A percentile compares a stretch with the other conserved stretches of the same genome.
phyloP scores from a whole-genome alignment of 139 green algal species.

The Chlamydomonas sp. region DNA sequence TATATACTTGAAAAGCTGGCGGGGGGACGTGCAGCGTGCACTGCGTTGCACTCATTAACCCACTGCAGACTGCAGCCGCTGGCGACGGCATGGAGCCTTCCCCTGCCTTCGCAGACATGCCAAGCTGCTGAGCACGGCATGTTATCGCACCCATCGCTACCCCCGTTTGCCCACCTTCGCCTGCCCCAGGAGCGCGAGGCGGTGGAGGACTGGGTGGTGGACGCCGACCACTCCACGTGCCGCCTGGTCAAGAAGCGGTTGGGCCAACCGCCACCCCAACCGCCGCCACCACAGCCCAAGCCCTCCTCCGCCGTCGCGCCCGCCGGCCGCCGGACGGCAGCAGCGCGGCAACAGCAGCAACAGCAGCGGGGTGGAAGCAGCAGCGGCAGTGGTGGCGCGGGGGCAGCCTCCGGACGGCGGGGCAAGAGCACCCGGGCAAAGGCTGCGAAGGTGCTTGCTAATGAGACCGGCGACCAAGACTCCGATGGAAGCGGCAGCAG shows the following conservation, averaged over 20 bases:
- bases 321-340: neutral
- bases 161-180: neutral
- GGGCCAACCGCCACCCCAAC: slow-evolving; percentile 8
- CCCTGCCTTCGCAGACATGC: neutral
- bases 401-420: neutral
- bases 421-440: neutral
- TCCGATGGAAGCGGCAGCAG: neutral
- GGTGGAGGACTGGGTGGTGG: slow-evolving; percentile 33
- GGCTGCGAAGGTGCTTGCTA: neutral
- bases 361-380: neutral
- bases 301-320: neutral
- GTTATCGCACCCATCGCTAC: neutral
- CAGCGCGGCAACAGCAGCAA: neutral
- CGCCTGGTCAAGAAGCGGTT: slow-evolving; percentile 36
- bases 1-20: neutral
- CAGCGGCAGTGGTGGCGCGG: neutral
- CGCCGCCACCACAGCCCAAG: neutral
- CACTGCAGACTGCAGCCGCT: neutral
- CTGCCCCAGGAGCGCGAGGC: slow-evolving; percentile 20
- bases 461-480: neutral
- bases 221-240: slow-evolving; percentile 21
- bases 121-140: neutral
- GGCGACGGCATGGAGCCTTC: neutral
- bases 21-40: neutral
- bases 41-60: neutral